Percentiles rank a stretch among this genome's conserved stretches.
Conservation (phyloP, 2,329 filamentous ascomycete genomes). For the Phoma sp. region DNA sequence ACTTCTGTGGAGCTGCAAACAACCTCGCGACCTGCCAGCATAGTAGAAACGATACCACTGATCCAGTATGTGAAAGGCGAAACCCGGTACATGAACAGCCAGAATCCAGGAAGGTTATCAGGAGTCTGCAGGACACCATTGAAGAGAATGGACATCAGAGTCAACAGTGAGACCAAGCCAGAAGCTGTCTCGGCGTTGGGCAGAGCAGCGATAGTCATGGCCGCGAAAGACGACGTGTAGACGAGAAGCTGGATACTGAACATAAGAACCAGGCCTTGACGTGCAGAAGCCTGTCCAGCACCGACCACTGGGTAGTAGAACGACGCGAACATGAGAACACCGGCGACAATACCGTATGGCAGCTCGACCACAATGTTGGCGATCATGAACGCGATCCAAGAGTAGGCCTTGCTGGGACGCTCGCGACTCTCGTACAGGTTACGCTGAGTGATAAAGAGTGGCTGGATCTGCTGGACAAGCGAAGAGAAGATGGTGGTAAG, state of each 20-base stretch:
- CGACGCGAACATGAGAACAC: constrained; percentile 67
- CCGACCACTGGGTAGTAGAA: constrained; percentile 68
- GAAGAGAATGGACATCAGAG: constrained; percentile 55
- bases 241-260: constrained; percentile 72
- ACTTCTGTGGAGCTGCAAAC: constrained; percentile 56
- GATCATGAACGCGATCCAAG: constrained; percentile 76
- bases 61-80: constrained; percentile 72
- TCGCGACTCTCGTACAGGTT: constrained; percentile 68
- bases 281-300: constrained; percentile 54
- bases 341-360: constrained; percentile 69
- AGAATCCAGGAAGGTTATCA: constrained; percentile 70
- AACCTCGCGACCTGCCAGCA: constrained; percentile 57
- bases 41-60: constrained; percentile 48
- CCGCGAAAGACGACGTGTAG: constrained; percentile 75
- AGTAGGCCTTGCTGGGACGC: constrained; percentile 73
- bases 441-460: constrained; percentile 65
- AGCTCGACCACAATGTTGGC: constrained; percentile 77
- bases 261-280: constrained; percentile 66
- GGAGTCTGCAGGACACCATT: constrained; percentile 68
- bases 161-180: constrained; percentile 67
- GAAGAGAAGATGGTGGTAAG: constrained; percentile 53
- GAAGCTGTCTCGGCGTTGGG: constrained; percentile 73
- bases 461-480: constrained; percentile 65
- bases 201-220: constrained; percentile 75
- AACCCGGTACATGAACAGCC: constrained; percentile 78